A percentile compares a stretch with the other conserved stretches of the same genome.
Evolutionary conservation across 768 basidiomycete genomes (phyloP).

Genomic region (Pluteus cervinus): DNA sequence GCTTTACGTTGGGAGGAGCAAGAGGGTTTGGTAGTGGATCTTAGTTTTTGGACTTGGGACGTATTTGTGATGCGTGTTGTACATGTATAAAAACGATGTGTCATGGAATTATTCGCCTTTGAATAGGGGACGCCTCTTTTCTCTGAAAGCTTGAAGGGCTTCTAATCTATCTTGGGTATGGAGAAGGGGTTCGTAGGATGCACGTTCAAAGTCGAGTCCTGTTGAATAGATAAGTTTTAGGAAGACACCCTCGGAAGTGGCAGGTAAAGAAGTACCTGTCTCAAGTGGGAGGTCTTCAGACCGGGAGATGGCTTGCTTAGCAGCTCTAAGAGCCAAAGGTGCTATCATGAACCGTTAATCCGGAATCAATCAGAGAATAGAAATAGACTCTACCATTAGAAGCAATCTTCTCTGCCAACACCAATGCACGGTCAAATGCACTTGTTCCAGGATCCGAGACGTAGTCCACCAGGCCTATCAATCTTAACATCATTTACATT

Average conservation of each 20-base stretch:
- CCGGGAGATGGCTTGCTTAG: constrained; percentile 79
- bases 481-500: constrained; percentile 10
- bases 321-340: constrained; percentile 81
- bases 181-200: constrained; percentile 77
- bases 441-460: constrained; percentile 53
- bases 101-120: constrained; percentile 58
- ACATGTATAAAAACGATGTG: constrained; percentile 14
- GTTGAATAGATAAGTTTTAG: not conserved
- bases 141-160: constrained; percentile 80
- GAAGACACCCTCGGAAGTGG: not conserved
- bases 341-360: constrained; percentile 36
- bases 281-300: constrained; percentile 77
- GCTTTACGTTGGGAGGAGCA: constrained; percentile 36
- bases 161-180: constrained; percentile 72
- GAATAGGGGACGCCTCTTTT: constrained; percentile 76
- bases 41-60: constrained; percentile 11
- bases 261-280: constrained; percentile 38
- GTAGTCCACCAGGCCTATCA: constrained; percentile 77
- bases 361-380: not conserved
- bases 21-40: constrained; percentile 37
- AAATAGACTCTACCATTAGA: constrained; percentile 47
- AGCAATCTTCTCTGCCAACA: constrained; percentile 61
- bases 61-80: constrained; percentile 15
- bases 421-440: constrained; percentile 66
- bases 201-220: constrained; percentile 92